phyloP scores from a whole-genome alignment of 345 rosid species.

The Chamaenerion angustifolium region DNA sequence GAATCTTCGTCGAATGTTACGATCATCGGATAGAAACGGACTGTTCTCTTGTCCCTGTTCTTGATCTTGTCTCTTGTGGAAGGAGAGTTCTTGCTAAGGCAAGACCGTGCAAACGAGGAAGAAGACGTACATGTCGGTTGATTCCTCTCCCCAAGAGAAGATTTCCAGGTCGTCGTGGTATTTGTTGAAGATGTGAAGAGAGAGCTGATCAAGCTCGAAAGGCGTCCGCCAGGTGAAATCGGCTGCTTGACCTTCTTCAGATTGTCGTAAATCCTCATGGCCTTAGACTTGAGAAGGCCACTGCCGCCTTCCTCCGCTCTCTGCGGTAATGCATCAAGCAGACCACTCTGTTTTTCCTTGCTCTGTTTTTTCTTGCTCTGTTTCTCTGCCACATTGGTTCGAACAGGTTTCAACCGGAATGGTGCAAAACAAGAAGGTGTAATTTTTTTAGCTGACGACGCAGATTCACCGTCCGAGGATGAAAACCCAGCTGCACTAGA shows the following conservation, averaged over 20 bases:
- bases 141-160: not conserved
- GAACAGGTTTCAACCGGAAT: conserved; percentile 27
- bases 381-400: conserved; percentile 22
- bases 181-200: conserved; percentile 24
- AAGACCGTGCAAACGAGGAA: conserved; percentile 64
- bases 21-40: conserved; percentile 59
- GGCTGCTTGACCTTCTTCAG: conserved; percentile 60
- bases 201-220: conserved; percentile 56
- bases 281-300: conserved; percentile 26
- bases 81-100: conserved; percentile 47
- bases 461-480: conserved; percentile 66
- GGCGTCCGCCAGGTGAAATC: conserved; percentile 62
- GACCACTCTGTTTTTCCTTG: conserved; percentile 14
- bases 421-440: conserved; percentile 24
- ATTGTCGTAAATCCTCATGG: conserved; percentile 33
- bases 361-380: conserved; percentile 9
- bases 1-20: conserved; percentile 46
- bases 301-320: conserved; percentile 31
- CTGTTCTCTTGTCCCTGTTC: conserved; percentile 42
- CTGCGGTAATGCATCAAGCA: conserved; percentile 8
- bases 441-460: conserved; percentile 22
- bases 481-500: conserved; percentile 70
- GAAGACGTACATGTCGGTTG: conserved; percentile 49
- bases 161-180: conserved; percentile 10
- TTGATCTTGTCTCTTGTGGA: conserved; percentile 35